phyloP scores from a whole-genome alignment of 768 basidiomycete genomes.

The Lenzites betulinus region DNA sequence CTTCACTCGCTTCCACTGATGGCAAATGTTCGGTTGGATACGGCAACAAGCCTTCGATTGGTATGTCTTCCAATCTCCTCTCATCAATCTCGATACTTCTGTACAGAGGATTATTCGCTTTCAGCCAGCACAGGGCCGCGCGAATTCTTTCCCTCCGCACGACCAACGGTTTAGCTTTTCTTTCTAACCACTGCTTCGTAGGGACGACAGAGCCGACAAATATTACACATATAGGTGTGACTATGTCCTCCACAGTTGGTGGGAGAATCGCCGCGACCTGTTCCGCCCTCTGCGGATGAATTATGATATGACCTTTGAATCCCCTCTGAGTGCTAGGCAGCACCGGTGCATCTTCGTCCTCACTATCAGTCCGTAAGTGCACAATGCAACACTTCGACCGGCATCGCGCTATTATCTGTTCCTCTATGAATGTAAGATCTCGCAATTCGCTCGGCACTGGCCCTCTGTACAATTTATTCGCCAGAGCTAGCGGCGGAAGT shows the following conservation, averaged over 20 bases:
- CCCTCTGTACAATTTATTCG: not conserved
- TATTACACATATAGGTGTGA: conserved; percentile 40
- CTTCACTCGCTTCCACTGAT: too few species aligned
- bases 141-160: not conserved
- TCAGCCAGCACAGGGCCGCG: not conserved
- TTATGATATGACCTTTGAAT: conserved; percentile 42
- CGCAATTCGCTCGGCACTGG: not conserved
- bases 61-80: not conserved
- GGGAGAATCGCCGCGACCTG: conserved; percentile 35
- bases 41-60: not conserved
- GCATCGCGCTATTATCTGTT: not conserved
- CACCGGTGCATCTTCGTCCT: not conserved
- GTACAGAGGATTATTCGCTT: not conserved
- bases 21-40: not conserved
- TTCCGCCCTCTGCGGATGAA: conserved; percentile 41
- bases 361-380: not conserved
- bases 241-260: conserved; percentile 37
- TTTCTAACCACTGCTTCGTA: not conserved
- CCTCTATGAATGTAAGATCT: not conserved
- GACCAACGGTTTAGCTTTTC: not conserved
- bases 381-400: not conserved
- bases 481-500: not conserved
- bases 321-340: conserved; percentile 33
- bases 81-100: not conserved
- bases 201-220: conserved; percentile 40